Evolutionary conservation across 495 filamentous ascomycete species (phyloP).

Genomic region (Neurospora sp.): DNA sequence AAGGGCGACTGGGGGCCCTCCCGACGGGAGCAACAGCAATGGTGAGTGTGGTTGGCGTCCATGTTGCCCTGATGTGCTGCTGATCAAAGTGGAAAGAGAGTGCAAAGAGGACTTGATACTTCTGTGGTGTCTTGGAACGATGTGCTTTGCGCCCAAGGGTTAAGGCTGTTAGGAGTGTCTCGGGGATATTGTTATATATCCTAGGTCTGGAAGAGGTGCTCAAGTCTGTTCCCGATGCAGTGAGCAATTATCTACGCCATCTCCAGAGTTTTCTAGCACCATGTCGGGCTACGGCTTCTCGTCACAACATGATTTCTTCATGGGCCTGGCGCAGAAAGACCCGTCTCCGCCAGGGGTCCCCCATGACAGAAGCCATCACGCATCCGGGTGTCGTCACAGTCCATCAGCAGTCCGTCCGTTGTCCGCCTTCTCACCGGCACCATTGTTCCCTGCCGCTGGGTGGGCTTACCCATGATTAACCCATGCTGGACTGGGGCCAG

Average conservation of each 20-base stretch:
- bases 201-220: neutral
- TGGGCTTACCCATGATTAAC: neutral
- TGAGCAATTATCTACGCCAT: neutral
- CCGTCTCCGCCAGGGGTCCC: neutral
- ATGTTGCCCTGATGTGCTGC: neutral
- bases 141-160: neutral
- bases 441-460: neutral
- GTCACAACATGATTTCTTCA: neutral
- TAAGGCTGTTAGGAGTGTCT: neutral
- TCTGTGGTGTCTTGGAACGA: neutral
- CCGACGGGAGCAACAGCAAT: neutral
- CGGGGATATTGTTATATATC: conserved; percentile 1
- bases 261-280: neutral
- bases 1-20: neutral
- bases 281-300: neutral
- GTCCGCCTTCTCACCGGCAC: neutral
- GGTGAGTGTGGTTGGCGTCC: neutral
- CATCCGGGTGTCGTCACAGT: neutral
- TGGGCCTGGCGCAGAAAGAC: neutral
- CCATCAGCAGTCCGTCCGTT: neutral
- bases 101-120: neutral
- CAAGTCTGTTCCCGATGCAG: neutral
- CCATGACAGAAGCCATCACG: neutral
- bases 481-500: neutral
- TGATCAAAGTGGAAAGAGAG: neutral